Evolutionary conservation across 495 filamentous ascomycete species (phyloP), one percentile per base, ranked within the genome.

Genomic region (Pseudevernia furfuracea): DNA sequence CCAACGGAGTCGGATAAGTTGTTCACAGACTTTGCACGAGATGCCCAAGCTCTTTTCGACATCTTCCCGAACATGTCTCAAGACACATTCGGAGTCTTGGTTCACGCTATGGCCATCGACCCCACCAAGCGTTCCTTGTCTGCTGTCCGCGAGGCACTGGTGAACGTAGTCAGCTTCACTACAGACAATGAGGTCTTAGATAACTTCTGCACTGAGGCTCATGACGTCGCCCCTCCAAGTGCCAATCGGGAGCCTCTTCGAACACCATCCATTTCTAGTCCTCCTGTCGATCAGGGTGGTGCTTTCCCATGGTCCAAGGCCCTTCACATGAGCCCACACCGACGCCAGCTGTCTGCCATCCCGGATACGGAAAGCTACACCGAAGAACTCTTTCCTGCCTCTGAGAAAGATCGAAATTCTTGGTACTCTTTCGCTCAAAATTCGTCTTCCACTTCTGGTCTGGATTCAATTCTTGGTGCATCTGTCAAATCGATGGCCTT

Each of bases 51-150:
- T 15, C 84, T 98, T 36, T 97, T 97, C 77, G 94, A 98, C 75
- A 91, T 97, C 71, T 98, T 98, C 75, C 91, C 94, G 36, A 95
- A 91, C 74, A 93, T 98, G 91, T 96, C 93, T 63, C 91, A 95
- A 72, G 94, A 98, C 71, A 96, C 94, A 1, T 98, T 88, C 71
- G 90, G 96, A 74, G 91, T 97, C 66, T 82, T 98, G 75, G 82
- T 86, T 37, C 83, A 92, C 71, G 91, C 90, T 70, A 80, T 98
- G 81, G 87, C 90, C 66, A 78, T 97, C 68, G 92, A 97, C 75
- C 95, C 94, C 15, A 81, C 82, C 66, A 96, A 91, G 80, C 87
- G 94, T 57, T 96, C 91, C 17, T 79, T 98, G 46, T 78, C 80
- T 38, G 87, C 80, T 63, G 85, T 92, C 60, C 89, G 89, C 65